A percentile compares a stretch with the other conserved stretches of the same genome.
These are phyloP conservation scores for Chenopodium formosanum DNA, from an alignment of 148 eudicot species.

Conservation along the genomic window DNA sequence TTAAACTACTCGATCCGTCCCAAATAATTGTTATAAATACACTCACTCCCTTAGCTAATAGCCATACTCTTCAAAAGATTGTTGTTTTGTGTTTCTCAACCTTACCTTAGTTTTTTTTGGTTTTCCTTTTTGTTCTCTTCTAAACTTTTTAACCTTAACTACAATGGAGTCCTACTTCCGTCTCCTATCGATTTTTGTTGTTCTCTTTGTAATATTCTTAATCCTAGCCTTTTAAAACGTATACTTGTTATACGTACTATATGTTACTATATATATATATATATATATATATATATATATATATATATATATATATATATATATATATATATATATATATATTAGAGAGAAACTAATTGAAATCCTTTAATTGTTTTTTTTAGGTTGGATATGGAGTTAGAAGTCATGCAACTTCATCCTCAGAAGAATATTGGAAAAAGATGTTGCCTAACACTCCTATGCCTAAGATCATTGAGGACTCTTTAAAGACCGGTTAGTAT, in stretches of 20 bases:
- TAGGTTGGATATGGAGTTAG: constrained; percentile 43
- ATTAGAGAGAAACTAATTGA: background rate
- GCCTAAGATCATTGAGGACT: constrained; percentile 54
- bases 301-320: too few relatives aligned
- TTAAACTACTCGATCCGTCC: background rate
- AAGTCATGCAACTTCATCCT: constrained; percentile 46
- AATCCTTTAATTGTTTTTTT: background rate
- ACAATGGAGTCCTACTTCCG: constrained; percentile 23
- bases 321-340: background rate
- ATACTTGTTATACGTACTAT: background rate
- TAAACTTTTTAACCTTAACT: background rate
- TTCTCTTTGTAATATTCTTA: constrained; percentile 16
- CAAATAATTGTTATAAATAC: constrained; percentile 15
- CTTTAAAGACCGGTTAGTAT: constrained; percentile 33
- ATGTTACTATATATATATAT: background rate
- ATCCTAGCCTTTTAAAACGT: too few relatives aligned
- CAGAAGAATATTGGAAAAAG: constrained; percentile 61
- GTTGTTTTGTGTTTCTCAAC: too few relatives aligned
- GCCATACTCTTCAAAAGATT: background rate
- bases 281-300: background rate
- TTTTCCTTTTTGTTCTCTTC: background rate
- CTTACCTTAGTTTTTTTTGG: background rate
- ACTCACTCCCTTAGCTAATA: background rate
- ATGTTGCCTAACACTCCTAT: constrained; percentile 66
- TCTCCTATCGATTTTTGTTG: constrained; percentile 9